Evolutionary conservation across 1,284 basidiomycete genomes (phyloP).

Genomic region (Moniliella sp.): DNA sequence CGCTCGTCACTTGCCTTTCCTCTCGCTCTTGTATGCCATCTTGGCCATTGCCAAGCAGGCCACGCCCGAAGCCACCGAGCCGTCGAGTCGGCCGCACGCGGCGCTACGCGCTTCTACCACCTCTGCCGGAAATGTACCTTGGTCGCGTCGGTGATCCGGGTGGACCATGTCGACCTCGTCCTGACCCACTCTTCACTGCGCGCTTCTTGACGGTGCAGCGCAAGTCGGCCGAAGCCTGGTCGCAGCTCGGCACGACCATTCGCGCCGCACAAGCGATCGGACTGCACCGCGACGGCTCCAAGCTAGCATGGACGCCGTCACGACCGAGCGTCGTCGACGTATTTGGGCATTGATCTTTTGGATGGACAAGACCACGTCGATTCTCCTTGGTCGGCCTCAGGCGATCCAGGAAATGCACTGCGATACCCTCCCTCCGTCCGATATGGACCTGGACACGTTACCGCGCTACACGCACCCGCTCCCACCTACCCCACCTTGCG

Average conservation of each 20-base stretch:
- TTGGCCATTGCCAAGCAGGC: conserved; percentile 69
- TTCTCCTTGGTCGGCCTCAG: conserved; percentile 61
- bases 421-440: conserved; percentile 58
- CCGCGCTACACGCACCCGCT: conserved; percentile 22
- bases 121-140: conserved; percentile 41
- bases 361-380: conserved; percentile 71
- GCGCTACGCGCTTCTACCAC: conserved; percentile 36
- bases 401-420: conserved; percentile 53
- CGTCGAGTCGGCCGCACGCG: conserved; percentile 14
- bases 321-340: conserved; percentile 67
- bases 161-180: conserved; percentile 27
- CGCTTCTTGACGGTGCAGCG: conserved; percentile 73
- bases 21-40: conserved; percentile 74
- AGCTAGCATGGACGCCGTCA: conserved; percentile 42
- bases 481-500: conserved; percentile 1
- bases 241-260: conserved; percentile 71
- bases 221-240: conserved; percentile 80
- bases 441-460: conserved; percentile 47
- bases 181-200: conserved; percentile 39
- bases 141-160: conserved; percentile 18
- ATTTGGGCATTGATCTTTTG: conserved; percentile 86
- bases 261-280: conserved; percentile 82
- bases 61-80: conserved; percentile 48
- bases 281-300: conserved; percentile 69
- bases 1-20: conserved; percentile 55